These are phyloP conservation scores for Hypoxylon subgilvum DNA, from an alignment of 495 filamentous ascomycete genomes.

Conservation along the genomic window DNA sequence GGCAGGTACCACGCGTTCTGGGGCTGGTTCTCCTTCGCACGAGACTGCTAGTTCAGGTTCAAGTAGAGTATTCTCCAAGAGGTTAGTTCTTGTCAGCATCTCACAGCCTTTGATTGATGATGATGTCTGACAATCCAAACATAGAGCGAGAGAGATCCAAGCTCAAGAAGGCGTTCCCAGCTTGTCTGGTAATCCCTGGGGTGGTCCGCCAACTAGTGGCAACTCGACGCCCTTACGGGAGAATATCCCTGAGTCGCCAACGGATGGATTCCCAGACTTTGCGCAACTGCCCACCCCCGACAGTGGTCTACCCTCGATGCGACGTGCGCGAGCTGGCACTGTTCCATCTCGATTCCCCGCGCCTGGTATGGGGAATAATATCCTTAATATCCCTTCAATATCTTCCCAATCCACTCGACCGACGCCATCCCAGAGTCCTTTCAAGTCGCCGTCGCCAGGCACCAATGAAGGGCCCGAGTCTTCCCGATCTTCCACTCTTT, in stretches of 20 bases:
- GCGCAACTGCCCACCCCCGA: constrained; percentile 66
- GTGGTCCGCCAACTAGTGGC: constrained; percentile 86
- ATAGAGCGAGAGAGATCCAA: constrained; percentile 92
- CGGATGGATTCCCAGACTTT: constrained; percentile 93
- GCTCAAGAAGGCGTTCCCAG: constrained; percentile 82
- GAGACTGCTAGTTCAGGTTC: constrained; percentile 74
- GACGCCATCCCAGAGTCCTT: constrained; percentile 90
- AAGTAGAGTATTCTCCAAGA: constrained; percentile 81
- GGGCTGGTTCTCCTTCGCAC: constrained; percentile 96
- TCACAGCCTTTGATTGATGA: constrained; percentile 2
- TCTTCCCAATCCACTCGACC: constrained; percentile 84
- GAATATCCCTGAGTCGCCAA: constrained; percentile 96
- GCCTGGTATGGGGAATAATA: constrained; percentile 62
- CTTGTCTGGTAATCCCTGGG: constrained; percentile 85
- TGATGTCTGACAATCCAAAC: constrained; percentile 21
- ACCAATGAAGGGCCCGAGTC: constrained; percentile 67
- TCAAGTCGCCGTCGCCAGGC: constrained; percentile 75
- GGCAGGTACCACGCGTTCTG: constrained; percentile 77
- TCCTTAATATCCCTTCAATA: constrained; percentile 67
- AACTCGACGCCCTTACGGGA: constrained; percentile 95
- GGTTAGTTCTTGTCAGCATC: constrained; percentile 63
- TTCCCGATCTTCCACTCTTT: constrained; percentile 68
- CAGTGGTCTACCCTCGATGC: constrained; percentile 62
- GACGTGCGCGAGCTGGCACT: constrained; percentile 88
- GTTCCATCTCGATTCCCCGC: constrained; percentile 91